phyloP scores from a whole-genome alignment of 116 monocot species.

The Posidonia oceanica region DNA sequence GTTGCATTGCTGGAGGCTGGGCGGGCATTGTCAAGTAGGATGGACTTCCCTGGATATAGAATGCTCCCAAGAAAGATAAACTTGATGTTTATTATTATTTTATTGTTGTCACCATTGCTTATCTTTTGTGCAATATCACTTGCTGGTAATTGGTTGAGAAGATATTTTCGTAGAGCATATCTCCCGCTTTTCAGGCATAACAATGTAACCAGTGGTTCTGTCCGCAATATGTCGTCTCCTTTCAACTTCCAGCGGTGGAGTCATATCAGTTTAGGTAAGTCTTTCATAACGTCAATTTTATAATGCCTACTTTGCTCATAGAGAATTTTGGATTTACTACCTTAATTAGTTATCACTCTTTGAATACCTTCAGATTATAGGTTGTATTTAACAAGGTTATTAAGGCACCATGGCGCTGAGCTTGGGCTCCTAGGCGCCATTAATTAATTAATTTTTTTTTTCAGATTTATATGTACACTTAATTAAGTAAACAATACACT shows the following conservation, averaged over 20 bases:
- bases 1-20: conserved; percentile 84
- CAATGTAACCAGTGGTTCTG: conserved; percentile 27
- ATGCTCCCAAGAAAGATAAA: conserved; percentile 32
- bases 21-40: conserved; percentile 40
- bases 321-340: no score
- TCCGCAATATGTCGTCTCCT: conserved; percentile 28
- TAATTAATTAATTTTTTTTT: no score
- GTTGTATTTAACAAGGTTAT: no score
- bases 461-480: no score
- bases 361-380: no score
- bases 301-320: no score
- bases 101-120: conserved; percentile 41
- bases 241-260: conserved; percentile 57
- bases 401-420: no score
- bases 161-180: conserved; percentile 38
- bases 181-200: conserved; percentile 70
- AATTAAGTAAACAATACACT: no score
- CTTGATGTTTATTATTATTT: conserved; percentile 25
- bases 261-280: conserved; percentile 54
- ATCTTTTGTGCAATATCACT: conserved; percentile 42
- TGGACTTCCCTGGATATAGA: conserved; percentile 35
- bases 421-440: no score
- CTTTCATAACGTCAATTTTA: no score
- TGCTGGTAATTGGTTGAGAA: conserved; percentile 38
- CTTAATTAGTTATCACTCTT: no score